These are phyloP conservation scores for Nannochloropsis salina DNA, from an alignment of 108 stramenopile species.

Conservation along the genomic window DNA sequence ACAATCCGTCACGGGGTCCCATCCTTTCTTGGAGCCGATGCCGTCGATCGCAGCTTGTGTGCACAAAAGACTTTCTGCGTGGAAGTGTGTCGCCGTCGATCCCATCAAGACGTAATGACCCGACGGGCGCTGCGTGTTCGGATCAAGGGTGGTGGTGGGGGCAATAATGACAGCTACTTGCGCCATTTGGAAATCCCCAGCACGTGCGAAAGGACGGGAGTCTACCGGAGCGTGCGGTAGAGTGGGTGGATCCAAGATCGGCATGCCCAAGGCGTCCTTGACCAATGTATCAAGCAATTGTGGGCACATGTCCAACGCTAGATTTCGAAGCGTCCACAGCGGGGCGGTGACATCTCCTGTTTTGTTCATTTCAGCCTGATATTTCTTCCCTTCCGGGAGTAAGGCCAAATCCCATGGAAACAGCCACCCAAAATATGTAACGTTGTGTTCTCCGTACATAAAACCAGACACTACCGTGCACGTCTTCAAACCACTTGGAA, in stretches of 20 bases:
- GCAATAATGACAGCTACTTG: slow-evolving; percentile 1
- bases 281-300: background rate
- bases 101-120: slow-evolving; percentile 17
- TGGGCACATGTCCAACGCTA: background rate
- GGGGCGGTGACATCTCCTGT: background rate
- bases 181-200: background rate
- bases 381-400: background rate
- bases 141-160: background rate
- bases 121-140: slow-evolving; percentile 9
- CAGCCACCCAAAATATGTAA: background rate
- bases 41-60: background rate
- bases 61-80: background rate
- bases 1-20: background rate
- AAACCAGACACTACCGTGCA: background rate
- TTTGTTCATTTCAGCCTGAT: background rate
- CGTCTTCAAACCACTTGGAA: background rate
- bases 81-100: background rate
- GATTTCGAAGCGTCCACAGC: background rate
- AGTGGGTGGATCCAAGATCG: background rate
- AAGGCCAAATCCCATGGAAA: background rate
- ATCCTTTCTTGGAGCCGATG: background rate
- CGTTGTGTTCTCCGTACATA: background rate
- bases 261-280: background rate
- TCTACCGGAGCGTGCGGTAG: background rate
- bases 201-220: background rate